phyloP scores from a whole-genome alignment of 1,139 yeast genomes.

The Pichia norvegensis region DNA sequence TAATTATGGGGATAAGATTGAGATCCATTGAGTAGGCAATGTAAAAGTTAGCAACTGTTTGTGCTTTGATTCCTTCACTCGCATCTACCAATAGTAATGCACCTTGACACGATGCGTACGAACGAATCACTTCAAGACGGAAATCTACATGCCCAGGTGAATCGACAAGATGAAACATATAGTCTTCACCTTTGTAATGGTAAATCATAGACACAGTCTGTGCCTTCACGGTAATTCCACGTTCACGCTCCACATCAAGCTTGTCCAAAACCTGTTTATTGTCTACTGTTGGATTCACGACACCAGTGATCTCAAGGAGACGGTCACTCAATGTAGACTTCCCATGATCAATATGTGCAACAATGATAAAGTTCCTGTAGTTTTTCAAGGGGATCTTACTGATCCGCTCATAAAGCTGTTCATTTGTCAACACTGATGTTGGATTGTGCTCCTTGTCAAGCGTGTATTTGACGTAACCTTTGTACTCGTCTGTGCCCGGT shows the following conservation, averaged over 20 bases:
- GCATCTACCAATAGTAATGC: conserved; percentile 89
- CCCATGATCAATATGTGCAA: conserved; percentile 97
- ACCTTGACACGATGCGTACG: conserved; percentile 95
- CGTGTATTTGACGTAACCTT: conserved; percentile 22
- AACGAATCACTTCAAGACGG: conserved; percentile 84
- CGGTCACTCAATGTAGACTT: conserved; percentile 89
- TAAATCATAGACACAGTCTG: conserved; percentile 94
- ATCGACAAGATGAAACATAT: conserved; percentile 81
- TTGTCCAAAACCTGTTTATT: conserved; percentile 87
- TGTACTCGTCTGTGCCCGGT: conserved; percentile 17
- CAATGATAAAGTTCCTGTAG: conserved; percentile 86
- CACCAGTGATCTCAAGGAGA: conserved; percentile 79
- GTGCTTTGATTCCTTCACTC: conserved; percentile 94
- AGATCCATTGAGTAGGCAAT: conserved; percentile 82
- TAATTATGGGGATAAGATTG: conserved; percentile 78
- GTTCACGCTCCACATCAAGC: conserved; percentile 87
- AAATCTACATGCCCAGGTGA: conserved; percentile 99
- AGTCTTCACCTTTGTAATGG: conserved; percentile 61
- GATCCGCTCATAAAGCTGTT: conserved; percentile 42
- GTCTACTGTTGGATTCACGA: conserved; percentile 64
- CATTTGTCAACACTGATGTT: conserved; percentile 15
- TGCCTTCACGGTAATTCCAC: conserved; percentile 96
- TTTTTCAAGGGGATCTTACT: conserved; percentile 69
- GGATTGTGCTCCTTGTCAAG: conserved; percentile 25
- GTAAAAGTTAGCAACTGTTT: conserved; percentile 91